Evolutionary conservation across 192 early-diverging fungal species (phyloP).

Genomic region (Spinellus fusiger): DNA sequence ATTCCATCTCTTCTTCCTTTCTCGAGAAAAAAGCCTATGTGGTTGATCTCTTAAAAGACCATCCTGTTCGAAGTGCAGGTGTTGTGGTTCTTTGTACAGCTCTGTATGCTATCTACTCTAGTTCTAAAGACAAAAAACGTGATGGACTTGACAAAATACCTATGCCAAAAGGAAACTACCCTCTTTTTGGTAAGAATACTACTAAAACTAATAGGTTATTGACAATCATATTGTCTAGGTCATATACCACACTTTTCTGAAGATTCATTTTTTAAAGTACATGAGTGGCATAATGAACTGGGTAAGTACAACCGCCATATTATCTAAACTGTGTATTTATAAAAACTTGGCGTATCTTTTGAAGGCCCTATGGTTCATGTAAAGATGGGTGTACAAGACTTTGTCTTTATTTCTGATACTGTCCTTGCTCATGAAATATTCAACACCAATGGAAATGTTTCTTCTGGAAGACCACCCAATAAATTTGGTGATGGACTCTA

Average conservation of each 20-base stretch:
- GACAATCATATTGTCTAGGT: background rate
- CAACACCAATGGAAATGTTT: background rate
- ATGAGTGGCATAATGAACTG: too few species aligned
- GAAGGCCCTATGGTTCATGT: background rate
- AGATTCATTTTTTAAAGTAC: background rate
- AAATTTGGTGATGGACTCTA: background rate
- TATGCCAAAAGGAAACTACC: background rate
- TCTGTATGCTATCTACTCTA: too few species aligned
- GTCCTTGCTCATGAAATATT: constrained; percentile 5
- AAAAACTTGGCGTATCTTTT: background rate
- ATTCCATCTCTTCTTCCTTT: too few species aligned
- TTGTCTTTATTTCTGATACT: background rate
- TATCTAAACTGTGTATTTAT: background rate
- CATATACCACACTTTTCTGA: background rate
- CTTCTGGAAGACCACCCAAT: background rate
- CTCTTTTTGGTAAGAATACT: background rate
- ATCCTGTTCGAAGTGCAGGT: too few species aligned
- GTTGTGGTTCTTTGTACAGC: too few species aligned
- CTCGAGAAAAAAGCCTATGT: too few species aligned
- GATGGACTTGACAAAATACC: background rate
- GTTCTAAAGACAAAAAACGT: too few species aligned
- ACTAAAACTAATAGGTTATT: background rate
- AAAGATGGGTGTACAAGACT: constrained; percentile 7
- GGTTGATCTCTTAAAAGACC: too few species aligned
- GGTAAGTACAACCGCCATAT: background rate